Base-by-base conservation (phyloP, 768 basidiomycete species). In the Termitomyces sp. region DNA sequence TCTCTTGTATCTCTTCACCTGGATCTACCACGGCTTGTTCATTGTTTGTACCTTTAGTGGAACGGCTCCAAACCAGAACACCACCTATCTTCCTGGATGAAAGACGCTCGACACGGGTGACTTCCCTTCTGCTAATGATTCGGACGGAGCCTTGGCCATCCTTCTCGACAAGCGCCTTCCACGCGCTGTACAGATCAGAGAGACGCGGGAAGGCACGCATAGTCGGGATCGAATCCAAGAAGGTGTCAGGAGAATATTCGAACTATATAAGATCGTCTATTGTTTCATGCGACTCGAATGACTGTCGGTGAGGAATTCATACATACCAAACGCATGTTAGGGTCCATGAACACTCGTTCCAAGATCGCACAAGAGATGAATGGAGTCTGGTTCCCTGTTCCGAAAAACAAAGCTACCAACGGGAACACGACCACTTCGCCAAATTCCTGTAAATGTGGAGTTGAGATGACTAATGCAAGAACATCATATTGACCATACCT, bases 291-390 rank as follows among this genome's bases (percentile, higher is more conserved):
- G 10, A 40, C 14, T 15, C 38, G 11, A n/a, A 11, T 35, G 5
- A 31, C 12, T 42, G 14, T 19, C n/a, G n/a, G 30, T 33, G 26
- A 41, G 21, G n/a, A 31, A 17, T 23, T 33, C 43, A 44, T 15
- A 62, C 62, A n/a, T 44, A 67, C 67, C 55, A 70, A 59, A 48
- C 69, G 66, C 70, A 71, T 69, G 54, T 68, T 70, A 14, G 66
- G 67, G 50, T 71, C 69, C 67, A 70, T 71, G 52, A 70, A 71
- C 28, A 71, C 67, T 35, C 70, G 67, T 40, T 68, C 69, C 10
- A 70, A 58, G 19, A 70, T 71, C 10, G 69, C 68, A 6, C 65
- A 70, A 14, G 69, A 70, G 30, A 71, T 66, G 59, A 66, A 71
- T 35, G 70, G 69, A 4, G 69, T 71, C 43, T 71, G 70, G 23